Percentiles rank a stretch among this genome's conserved stretches.
These are phyloP conservation scores for Calonectria hongkongensis DNA, from an alignment of 2,329 filamentous ascomycete species.

Conservation along the genomic window DNA sequence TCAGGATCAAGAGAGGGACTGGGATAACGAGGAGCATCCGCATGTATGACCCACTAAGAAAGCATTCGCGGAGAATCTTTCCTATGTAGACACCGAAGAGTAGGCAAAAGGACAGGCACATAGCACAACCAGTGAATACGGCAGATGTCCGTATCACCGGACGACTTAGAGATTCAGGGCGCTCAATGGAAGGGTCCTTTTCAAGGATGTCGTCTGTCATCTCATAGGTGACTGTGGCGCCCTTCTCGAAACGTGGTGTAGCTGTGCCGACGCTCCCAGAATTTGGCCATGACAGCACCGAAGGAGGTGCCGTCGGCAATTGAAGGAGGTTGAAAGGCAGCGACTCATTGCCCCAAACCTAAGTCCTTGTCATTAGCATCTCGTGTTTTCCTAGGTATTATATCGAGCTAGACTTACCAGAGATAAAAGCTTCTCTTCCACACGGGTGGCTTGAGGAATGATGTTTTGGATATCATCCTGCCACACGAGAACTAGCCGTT, in stretches of 20 bases:
- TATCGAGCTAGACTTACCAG: conserved; percentile 8
- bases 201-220: conserved; percentile 24
- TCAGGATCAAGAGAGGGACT: conserved; percentile 61
- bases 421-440: conserved; percentile 28
- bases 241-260: conserved; percentile 27
- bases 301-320: conserved; percentile 20
- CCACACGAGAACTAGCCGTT: conserved; percentile 23
- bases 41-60: conserved; percentile 62
- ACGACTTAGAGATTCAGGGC: conserved; percentile 22
- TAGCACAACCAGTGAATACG: conserved; percentile 60
- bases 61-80: conserved; percentile 62
- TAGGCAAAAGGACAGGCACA: conserved; percentile 61
- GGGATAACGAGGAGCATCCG: conserved; percentile 60
- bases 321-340: conserved; percentile 35
- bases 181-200: conserved; percentile 23
- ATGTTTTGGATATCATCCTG: conserved; percentile 34
- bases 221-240: conserved; percentile 10
- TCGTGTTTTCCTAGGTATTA: no score
- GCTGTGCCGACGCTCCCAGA: conserved; percentile 24
- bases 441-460: conserved; percentile 27
- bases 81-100: conserved; percentile 61
- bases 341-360: conserved; percentile 30
- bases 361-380: background rate
- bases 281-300: conserved; percentile 18
- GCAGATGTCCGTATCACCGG: conserved; percentile 22